Base-by-base conservation (phyloP, 768 basidiomycete genomes). In the Rickenella mellea region DNA sequence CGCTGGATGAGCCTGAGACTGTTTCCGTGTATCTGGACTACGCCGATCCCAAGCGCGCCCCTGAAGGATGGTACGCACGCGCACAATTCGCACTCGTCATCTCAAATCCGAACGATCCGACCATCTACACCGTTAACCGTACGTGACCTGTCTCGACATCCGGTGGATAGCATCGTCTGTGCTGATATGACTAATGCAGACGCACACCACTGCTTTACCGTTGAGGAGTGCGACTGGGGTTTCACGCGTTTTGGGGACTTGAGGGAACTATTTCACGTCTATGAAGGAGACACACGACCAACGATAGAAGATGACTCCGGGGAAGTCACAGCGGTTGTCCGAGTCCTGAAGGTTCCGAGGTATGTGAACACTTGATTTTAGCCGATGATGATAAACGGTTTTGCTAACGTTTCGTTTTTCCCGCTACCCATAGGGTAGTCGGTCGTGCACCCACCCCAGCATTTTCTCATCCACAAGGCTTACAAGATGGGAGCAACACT, bases 161-260 rank as follows among this genome's bases (percentile, higher is more conserved):
- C 28, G 43, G 15, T 33, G 48, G 40, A 15, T 21, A 15, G 43
- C 19, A 15, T 41, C n/a, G 28, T 32, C 36, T 15, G 20, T 9
- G 24, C 40, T 33, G 7, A 12, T 15, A 7, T 39, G 24, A 24
- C 39, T 28, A 24, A 25, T 49, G 15, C 60, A 98, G 94, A 99
- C 63, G 96, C 96, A 11, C 93, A 98, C 52, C 96, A 99, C 69
- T 87, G 96, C 44, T 99, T 99, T 68, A 94, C 97, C 58, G 78
- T 91, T 44, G 96, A 99, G 66, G 96, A 99, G 63, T 96, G 92
- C 57, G 96, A 99, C 65, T 99, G 96, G 96, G 96, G 96, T 41
- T 99, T 99, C 66, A 98, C 96, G 45, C 86, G 96, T 38, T 99
- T 99, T 59, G 93, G 91, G 62, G 96, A 99, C 66, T 70, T 99